phyloP scores from a whole-genome alignment of 192 early-diverging fungal species.

The Coemansia reversa region DNA sequence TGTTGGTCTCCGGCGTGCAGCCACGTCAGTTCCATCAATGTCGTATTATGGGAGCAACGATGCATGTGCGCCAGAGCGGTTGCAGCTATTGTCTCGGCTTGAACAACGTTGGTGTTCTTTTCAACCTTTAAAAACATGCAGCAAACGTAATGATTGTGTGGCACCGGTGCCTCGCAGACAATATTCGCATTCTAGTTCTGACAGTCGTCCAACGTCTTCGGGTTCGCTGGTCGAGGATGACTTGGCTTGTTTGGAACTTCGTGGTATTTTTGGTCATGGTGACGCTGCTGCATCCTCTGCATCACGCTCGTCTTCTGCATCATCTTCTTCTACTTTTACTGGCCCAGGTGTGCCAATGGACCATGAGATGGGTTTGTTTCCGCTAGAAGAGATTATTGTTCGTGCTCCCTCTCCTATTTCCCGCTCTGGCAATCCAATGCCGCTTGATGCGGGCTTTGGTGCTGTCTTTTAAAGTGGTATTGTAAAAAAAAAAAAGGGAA shows the following conservation, averaged over 20 bases:
- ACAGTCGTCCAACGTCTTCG: conserved; percentile 28
- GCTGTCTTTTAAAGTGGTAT: conserved; percentile 12
- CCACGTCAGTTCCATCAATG: conserved; percentile 35
- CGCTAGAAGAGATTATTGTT: conserved; percentile 48
- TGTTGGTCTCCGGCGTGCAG: conserved; percentile 28
- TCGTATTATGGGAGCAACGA: conserved; percentile 16
- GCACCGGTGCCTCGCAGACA: conserved; percentile 40
- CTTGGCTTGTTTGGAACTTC: conserved; percentile 45
- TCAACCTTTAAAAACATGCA: conserved; percentile 8
- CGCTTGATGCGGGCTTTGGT: conserved; percentile 42
- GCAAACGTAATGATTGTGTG: conserved; percentile 27
- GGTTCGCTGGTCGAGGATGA: conserved; percentile 33
- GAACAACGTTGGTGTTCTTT: conserved; percentile 50
- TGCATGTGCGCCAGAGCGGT: conserved; percentile 27
- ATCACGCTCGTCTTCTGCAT: conserved; percentile 39
- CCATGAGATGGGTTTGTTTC: conserved; percentile 27
- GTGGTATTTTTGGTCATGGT: conserved; percentile 39
- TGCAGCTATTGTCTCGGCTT: conserved; percentile 39
- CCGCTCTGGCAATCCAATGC: conserved; percentile 49
- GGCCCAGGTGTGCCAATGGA: conserved; percentile 6
- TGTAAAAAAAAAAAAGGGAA: no score
- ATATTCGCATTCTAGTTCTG: conserved; percentile 5
- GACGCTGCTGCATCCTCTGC: conserved; percentile 4
- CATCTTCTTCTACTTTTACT: conserved; percentile 16
- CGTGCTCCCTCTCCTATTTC: conserved; percentile 31